A percentile compares a stretch with the other conserved stretches of the same genome.
These are phyloP conservation scores for Crithidia fasciculata DNA, from an alignment of 208 protist species.

Conservation along the genomic window DNA sequence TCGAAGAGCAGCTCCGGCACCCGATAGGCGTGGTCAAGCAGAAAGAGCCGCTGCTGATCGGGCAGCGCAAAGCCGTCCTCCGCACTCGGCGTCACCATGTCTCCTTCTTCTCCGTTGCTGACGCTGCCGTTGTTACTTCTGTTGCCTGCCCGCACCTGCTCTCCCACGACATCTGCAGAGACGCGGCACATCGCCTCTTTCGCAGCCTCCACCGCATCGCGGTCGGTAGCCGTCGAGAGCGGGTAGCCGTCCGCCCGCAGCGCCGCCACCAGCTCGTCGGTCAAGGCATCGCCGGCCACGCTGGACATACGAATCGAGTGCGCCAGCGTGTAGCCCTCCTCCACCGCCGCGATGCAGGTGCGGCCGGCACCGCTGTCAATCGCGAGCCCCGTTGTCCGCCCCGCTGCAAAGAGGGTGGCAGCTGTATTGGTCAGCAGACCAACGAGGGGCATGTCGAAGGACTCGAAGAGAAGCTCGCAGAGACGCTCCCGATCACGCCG, in stretches of 20 bases:
- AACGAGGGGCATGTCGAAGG: constrained; percentile 93
- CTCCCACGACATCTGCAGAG: constrained; percentile 39
- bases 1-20: constrained; percentile 91
- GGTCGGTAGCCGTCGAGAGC: constrained; percentile 87
- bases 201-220: constrained; percentile 63
- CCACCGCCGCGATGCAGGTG: constrained; percentile 98
- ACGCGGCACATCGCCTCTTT: constrained; percentile 88
- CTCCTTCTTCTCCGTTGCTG: not conserved
- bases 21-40: constrained; percentile 80
- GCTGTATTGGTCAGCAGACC: constrained; percentile 94
- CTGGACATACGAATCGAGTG: constrained; percentile 63
- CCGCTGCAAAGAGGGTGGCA: constrained; percentile 97
- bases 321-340: constrained; percentile 94
- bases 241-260: constrained; percentile 84
- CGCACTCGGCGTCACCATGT: constrained; percentile 7
- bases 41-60: constrained; percentile 87
- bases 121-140: not conserved
- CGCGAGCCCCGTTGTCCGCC: constrained; percentile 97
- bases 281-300: constrained; percentile 84
- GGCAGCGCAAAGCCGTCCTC: constrained; percentile 76
- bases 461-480: constrained; percentile 97
- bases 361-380: constrained; percentile 99
- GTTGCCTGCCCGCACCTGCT: not conserved
- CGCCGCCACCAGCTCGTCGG: constrained; percentile 66
- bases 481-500: constrained; percentile 93